These are phyloP conservation scores for Coniochaeta sp. DNA, from an alignment of 2,329 filamentous ascomycete genomes.

Conservation along the genomic window DNA sequence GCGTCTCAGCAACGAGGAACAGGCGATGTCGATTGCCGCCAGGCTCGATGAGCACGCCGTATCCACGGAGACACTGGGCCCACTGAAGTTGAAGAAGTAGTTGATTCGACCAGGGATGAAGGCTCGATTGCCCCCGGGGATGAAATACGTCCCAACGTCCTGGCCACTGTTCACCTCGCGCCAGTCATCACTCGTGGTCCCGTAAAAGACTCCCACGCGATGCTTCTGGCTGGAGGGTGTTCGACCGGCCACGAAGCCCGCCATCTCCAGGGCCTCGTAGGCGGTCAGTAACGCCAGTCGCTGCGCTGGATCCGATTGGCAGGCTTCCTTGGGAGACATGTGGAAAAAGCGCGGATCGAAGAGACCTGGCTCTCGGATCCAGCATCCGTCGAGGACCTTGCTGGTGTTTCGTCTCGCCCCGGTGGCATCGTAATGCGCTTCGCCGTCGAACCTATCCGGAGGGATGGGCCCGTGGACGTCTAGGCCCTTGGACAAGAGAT, in stretches of 20 bases:
- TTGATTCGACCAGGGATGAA: slow-evolving; percentile 30
- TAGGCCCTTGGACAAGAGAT: slow-evolving; percentile 5
- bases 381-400: slow-evolving; percentile 6
- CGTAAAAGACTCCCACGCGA: slow-evolving; percentile 57
- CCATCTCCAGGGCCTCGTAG: slow-evolving; percentile 12
- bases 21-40: slow-evolving; percentile 24
- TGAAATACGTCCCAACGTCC: slow-evolving; percentile 47
- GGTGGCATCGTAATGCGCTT: slow-evolving; percentile 7
- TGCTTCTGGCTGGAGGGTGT: slow-evolving; percentile 17
- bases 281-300: slow-evolving; percentile 7
- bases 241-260: slow-evolving; percentile 5
- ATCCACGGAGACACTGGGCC: slow-evolving; percentile 23
- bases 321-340: slow-evolving; percentile 10
- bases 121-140: slow-evolving; percentile 25
- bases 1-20: slow-evolving; percentile 22
- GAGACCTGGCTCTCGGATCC: slow-evolving; percentile 8
- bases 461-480: slow-evolving; percentile 8
- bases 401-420: slow-evolving; percentile 6
- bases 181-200: slow-evolving; percentile 64
- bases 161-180: slow-evolving; percentile 61
- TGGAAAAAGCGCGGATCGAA: slow-evolving; percentile 11
- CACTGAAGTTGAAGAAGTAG: slow-evolving; percentile 29
- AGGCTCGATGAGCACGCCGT: slow-evolving; percentile 31
- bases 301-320: slow-evolving; percentile 8
- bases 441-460: slow-evolving; percentile 8